Evolutionary conservation across 805 yeast genomes (phyloP), one percentile per base, ranked within the genome.

Genomic region (Kodamaea sagamina): DNA sequence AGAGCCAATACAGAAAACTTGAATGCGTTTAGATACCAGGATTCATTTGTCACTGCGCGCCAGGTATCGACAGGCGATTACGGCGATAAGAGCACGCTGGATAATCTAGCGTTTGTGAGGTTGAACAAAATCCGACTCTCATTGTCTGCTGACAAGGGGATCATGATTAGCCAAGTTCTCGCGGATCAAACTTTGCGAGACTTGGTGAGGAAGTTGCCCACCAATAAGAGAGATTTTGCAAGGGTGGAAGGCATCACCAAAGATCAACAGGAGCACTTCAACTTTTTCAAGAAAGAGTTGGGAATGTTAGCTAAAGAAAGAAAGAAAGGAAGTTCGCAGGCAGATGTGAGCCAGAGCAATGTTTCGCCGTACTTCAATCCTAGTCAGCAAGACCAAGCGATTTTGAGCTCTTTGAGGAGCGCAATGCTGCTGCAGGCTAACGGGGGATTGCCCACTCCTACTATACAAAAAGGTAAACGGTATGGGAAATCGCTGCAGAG

Each of bases 141-240:
- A 25, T 58, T 68, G n/a, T 70, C 75, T 62, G 66, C 67, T 1
- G 68, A 66, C 26, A 47, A 73, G 27, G 68, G 67, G 13, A 67
- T 57, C 32, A 58, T 59, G 15, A 47, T 56, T 5, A 37, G 42
- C 13, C 57, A 53, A 26, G 49, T 59, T 11, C 39, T 67, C 2
- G 46, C 56, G 18, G 71, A 68, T 32, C 50, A 41, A 2, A 50
- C 79, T 0, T 55, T 82, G 44, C 70, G 71, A 46, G 81, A 78
- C 34, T 74, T 83, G 80, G 79, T 86, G 0, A 49, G 58, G 13
- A 67, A 62, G 39, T 63, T 83, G 24, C 89, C 89, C 1, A 67
- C 70, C 2, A 73, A 71, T 11, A 71, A 72, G 35, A 57, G 53
- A 12, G 83, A 72, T 31, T 84, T 68, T 56, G 59, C 66, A 5